phyloP scores from a whole-genome alignment of 768 basidiomycete genomes.

The Rhodocollybia butyracea region DNA sequence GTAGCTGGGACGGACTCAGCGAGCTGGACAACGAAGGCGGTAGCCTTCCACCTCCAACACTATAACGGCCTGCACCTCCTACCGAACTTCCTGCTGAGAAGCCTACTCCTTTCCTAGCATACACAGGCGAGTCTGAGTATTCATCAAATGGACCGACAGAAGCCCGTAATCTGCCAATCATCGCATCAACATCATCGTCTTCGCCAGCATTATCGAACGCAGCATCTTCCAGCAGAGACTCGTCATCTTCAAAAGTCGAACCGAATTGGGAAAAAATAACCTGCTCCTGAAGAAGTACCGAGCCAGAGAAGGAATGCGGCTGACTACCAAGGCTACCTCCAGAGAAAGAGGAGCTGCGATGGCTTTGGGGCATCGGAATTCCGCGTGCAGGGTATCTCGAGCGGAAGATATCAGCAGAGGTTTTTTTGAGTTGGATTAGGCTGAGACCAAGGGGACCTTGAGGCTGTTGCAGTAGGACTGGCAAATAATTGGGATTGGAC shows the following conservation, averaged over 20 bases:
- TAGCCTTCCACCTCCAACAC: neutral
- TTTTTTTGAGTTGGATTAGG: conserved; percentile 23
- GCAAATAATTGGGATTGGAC: neutral
- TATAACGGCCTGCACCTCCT: neutral
- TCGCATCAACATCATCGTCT: conserved; percentile 1
- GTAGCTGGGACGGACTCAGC: conserved; percentile 13
- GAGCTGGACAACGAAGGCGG: conserved; percentile 13
- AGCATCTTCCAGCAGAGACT: conserved; percentile 43
- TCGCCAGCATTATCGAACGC: neutral
- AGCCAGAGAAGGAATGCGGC: conserved; percentile 1
- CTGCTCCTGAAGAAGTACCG: neutral
- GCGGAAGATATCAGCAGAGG: conserved; percentile 1
- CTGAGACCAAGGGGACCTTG: conserved; percentile 33
- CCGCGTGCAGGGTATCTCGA: conserved; percentile 15
- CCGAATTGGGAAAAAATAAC: conserved; percentile 53
- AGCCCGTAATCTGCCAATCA: conserved; percentile 5
- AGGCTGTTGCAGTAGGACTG: neutral
- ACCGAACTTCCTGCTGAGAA: neutral
- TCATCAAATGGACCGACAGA: conserved; percentile 2
- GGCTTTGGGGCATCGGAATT: conserved; percentile 55
- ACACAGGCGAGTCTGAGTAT: conserved; percentile 3
- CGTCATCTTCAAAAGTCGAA: conserved; percentile 81
- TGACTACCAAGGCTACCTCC: conserved; percentile 38
- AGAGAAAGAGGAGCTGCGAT: conserved; percentile 70
- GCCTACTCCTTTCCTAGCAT: conserved; percentile 2